Evolutionary conservation across 768 basidiomycete genomes (phyloP), one percentile per base, ranked within the genome.

Genomic region (Agaricus subrufescens): DNA sequence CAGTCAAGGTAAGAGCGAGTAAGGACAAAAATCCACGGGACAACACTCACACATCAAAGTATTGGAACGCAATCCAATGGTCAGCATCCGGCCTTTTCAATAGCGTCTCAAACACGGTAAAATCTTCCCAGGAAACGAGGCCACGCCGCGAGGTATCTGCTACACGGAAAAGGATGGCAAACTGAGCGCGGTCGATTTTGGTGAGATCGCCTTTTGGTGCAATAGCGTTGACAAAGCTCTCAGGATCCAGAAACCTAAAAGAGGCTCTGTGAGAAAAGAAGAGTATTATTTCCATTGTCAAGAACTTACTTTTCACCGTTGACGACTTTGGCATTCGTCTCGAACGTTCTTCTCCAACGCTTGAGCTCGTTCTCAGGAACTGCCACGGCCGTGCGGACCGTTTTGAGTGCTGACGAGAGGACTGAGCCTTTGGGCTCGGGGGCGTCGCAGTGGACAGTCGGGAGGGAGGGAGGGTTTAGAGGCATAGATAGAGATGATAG

Each of bases 11-110:
- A 42, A 48, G 37, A 29, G 50, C 9, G 37, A 29, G 50, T 9
- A 15, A 42, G 29, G n/a, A 19, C 31, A n/a, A 45, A 44, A 56
- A 39, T n/a, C 44, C 9, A 48, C 11, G 57, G 9, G 4, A n/a
- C 30, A 29, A 52, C 9, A 80, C 90, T 67, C 73, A 94, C 93
- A 88, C 89, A 70, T 97, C 94, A 69, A 96, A 97, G 67, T 91
- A 95, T 68, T 91, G 87, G 77, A 96, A 96, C 19, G 94, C 94
- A 71, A 95, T 94, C 81, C 89, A 92, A 71, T 96, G 95, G 69
- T 98, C 94, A 30, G 96, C 96, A 70, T 98, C 96, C 19, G 96
- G 92, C 61, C 91, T 80, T 75, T 98, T 94, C 64, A 96, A 73
- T 60, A 91, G 74, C 15, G 94, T 95, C 76, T 98, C 89, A 67